Percentiles rank a stretch among this genome's conserved stretches.
Conservation (phyloP, 1,139 yeast species). For the Debaryomyces udenii region DNA sequence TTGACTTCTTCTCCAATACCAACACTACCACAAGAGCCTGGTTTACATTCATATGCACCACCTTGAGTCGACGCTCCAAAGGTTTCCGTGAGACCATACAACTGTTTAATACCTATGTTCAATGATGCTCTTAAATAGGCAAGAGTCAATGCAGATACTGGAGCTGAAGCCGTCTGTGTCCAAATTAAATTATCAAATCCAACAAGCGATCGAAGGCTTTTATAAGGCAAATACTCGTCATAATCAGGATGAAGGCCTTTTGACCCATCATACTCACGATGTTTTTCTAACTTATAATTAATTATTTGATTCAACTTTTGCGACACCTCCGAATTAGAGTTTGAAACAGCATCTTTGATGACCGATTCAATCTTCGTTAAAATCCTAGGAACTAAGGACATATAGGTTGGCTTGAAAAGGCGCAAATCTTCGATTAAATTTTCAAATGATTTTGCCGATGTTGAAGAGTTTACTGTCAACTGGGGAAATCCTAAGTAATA, state of each 20-base stretch:
- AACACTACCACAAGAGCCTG: slow-evolving; percentile 41
- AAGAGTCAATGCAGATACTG: slow-evolving; percentile 35
- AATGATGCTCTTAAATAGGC: slow-evolving; percentile 36
- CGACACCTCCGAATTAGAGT: slow-evolving; percentile 19
- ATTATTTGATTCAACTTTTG: slow-evolving; percentile 22
- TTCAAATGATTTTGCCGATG: slow-evolving; percentile 16
- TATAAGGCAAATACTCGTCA: slow-evolving; percentile 13
- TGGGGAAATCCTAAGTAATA: slow-evolving; percentile 48
- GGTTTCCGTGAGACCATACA: slow-evolving; percentile 43
- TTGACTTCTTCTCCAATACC: slow-evolving; percentile 30
- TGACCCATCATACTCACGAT: slow-evolving; percentile 28
- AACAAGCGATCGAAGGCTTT: slow-evolving; percentile 16
- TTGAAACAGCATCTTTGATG: slow-evolving; percentile 37
- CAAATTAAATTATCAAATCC: slow-evolving; percentile 32
- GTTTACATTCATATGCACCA: slow-evolving; percentile 31
- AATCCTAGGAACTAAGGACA: slow-evolving; percentile 38
- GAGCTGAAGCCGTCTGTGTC: slow-evolving; percentile 41
- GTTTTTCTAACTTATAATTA: slow-evolving; percentile 29
- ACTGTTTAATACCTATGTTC: slow-evolving; percentile 37
- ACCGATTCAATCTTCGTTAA: slow-evolving; percentile 41
- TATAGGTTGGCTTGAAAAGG: slow-evolving; percentile 34
- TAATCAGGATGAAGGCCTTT: slow-evolving; percentile 28
- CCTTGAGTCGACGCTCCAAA: slow-evolving; percentile 38
- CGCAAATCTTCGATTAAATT: slow-evolving; percentile 31
- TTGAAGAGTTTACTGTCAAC: slow-evolving; percentile 20